Base-by-base conservation (phyloP, 1,284 basidiomycete species). In the Pascua sp. region DNA sequence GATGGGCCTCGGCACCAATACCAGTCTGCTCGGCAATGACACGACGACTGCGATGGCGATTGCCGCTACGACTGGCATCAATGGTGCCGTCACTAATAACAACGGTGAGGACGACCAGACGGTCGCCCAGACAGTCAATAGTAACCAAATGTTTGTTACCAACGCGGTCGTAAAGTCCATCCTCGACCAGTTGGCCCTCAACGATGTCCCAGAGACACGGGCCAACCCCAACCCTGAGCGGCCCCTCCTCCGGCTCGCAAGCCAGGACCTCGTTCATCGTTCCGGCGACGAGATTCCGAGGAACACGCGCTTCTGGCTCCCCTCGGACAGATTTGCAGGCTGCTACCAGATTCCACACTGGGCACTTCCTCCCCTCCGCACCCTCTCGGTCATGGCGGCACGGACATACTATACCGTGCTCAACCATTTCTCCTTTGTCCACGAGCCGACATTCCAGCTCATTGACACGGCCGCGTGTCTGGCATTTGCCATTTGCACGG, bases 311-410 rank as follows among this genome's bases (percentile, higher is more conserved):
- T 53, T 49, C 57, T 77, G 73, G 58, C 59, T 79, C 8, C 74
- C 77, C 0, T 68, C 73, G 1, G 77, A 77, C 24, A 61, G 77
- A 1, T 78, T 80, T 51, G 67, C 71, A 3, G 73, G 76, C 5
- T 79, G 78, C 55, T 80, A 79, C 65, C 72, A 73, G 58, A 72
- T 80, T 32, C 73, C 77, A 0, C 77, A 79, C 57, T 80, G 79
- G 79, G 65, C 67, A 1, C 65, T 80, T 32, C 79, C 79, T 3
- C 73, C 77, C 1, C 63, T 79, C 10, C 57, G 63, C 37, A 76
- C 70, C 8, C 56, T 80, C 16, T 77, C 75, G 1, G 60, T 71
- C 37, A 76, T 79, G 67, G 79, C 79, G 1, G 66, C 67, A 46
- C 68, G 75, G 24, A 79, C 78, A 0, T 70, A 77, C 54, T 71